phyloP scores from a whole-genome alignment of 208 protist genomes.

The Acanthamoeba royreba region DNA sequence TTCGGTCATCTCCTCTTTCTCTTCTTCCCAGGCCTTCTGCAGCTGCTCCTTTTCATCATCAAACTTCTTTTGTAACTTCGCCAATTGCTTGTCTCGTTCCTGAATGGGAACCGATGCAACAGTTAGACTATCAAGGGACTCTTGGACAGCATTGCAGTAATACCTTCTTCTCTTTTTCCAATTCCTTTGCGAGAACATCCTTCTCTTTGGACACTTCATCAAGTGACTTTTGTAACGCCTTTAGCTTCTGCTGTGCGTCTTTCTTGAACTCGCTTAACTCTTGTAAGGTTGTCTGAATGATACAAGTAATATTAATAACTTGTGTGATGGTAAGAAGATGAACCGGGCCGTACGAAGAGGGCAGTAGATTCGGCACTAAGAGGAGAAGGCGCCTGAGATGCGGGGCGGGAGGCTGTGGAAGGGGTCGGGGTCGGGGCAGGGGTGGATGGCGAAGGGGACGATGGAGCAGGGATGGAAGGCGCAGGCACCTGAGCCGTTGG shows the following conservation, averaged over 20 bases:
- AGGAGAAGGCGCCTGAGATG: not conserved
- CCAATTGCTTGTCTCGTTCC: slow-evolving; percentile 40
- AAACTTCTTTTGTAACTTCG: slow-evolving; percentile 22
- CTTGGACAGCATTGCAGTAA: not conserved
- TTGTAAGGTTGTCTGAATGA: not conserved
- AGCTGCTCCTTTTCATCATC: slow-evolving; percentile 39
- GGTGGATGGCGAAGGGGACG: not conserved
- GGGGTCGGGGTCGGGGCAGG: not conserved
- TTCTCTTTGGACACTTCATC: not conserved
- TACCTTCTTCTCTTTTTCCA: slow-evolving; percentile 34
- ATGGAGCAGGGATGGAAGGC: not conserved
- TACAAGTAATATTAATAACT: not conserved
- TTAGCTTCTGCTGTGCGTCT: slow-evolving; percentile 22
- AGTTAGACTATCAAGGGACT: not conserved
- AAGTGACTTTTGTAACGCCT: slow-evolving; percentile 21
- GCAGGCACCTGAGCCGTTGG: too few relatives aligned
- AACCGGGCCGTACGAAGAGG: not conserved
- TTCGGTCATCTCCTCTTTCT: slow-evolving; percentile 40
- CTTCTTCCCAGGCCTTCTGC: slow-evolving; percentile 21
- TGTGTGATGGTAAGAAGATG: not conserved
- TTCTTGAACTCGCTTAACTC: slow-evolving; percentile 46
- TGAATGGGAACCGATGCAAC: not conserved
- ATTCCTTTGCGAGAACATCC: not conserved
- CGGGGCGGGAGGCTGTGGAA: not conserved
- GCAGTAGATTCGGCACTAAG: not conserved